Conservation (phyloP, 805 yeast genomes). For the Saturnispora saitoi region DNA sequence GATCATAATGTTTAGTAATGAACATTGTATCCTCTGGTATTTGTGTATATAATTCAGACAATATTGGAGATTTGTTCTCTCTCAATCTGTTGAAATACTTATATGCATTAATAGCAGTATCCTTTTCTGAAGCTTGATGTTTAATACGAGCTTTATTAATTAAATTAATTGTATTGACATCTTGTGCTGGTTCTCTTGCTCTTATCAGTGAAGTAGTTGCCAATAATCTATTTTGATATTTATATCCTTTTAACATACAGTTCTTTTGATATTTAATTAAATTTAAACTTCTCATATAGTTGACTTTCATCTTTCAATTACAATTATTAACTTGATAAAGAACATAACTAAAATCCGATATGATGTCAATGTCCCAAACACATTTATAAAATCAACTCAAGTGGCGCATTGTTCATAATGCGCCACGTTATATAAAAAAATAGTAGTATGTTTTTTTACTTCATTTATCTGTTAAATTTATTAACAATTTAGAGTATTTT, state of each 20-base stretch:
- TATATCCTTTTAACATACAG: neutral
- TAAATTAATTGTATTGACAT: neutral
- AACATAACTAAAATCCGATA: neutral
- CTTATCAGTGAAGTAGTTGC: neutral
- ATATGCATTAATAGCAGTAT: slow-evolving; percentile 24
- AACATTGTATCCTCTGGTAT: slow-evolving; percentile 46
- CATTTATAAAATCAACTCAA: no score
- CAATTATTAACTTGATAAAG: neutral
- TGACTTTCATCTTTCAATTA: neutral
- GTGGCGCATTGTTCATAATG: neutral
- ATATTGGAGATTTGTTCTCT: slow-evolving; percentile 9
- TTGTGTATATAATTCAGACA: slow-evolving; percentile 32
- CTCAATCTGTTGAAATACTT: slow-evolving; percentile 15
- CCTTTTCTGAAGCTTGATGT: slow-evolving; percentile 25
- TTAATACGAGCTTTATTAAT: slow-evolving; percentile 11
- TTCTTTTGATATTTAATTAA: neutral
- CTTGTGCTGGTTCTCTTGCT: neutral
- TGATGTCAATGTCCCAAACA: neutral
- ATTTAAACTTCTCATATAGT: neutral
- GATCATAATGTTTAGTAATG: slow-evolving; percentile 41
- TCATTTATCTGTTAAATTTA: no score
- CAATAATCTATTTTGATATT: neutral
- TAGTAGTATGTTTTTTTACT: no score
- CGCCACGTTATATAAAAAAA: neutral
- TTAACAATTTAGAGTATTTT: no score